Base-by-base conservation (phyloP, 345 rosid genomes). In the Acer campestre region DNA sequence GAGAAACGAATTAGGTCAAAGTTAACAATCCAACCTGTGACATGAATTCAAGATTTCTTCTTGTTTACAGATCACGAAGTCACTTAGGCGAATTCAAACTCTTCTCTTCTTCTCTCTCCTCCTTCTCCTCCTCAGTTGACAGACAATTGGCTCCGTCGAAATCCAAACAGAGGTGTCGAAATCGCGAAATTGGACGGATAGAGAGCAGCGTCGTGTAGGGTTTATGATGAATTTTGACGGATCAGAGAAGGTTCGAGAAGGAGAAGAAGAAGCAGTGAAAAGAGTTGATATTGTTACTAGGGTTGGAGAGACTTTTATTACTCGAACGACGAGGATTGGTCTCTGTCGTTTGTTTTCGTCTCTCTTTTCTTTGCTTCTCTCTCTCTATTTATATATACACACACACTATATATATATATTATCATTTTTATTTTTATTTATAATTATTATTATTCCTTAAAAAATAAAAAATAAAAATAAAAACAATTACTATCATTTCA, bases 301-400 rank as follows among this genome's bases (percentile, higher is more conserved):
- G 80, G 80, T 78, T 78, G 80, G 79, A 69, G 40, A 40, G 59
- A 59, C 27, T 20, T n/a, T 1, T 59, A 14, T 59, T 59, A 7
- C 3, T 10, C 51, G 38, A 74, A 74, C 70, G 69, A 62, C 46
- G 77, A 63, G 77, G 62, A 12, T 64, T 74, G 70, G 70, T 18
- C 70, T 27, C 70, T n/a, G 69, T 64, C 77, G 62, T 74, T 63
- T 46, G 68, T 5, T 29, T 27, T 46, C 10, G 42, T 20, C 62
- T 38, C 55, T 13, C 5, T 58, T 59, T 13, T 29, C 35, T 27
- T 38, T 22, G 38, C 35, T 14, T 25, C 27, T 42, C 4, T 22
- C 12, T 20, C 25, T 12, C 4, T 6, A 16, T 22, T 69, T 49
- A 70, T 70, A 51, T 11, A 61, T 1, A 61, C 25, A 23, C 8